Evolutionary conservation across 1,284 basidiomycete species (phyloP), one percentile per base, ranked within the genome.

Genomic region (Stereum hirsutum): DNA sequence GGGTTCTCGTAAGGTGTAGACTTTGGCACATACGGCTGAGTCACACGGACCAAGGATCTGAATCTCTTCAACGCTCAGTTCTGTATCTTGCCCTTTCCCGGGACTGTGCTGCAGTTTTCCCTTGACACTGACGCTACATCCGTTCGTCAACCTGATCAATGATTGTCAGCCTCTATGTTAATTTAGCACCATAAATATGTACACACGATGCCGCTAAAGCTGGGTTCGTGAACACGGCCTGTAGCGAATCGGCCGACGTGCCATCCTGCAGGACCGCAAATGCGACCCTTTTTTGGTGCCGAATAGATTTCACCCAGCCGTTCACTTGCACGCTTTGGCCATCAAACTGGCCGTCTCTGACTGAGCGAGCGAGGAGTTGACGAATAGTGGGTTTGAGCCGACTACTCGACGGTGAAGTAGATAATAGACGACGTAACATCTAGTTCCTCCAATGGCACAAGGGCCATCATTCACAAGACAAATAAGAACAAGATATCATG

Each of bases 181-280:
- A n/a, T n/a, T n/a, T n/a, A n/a, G n/a, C n/a, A n/a, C n/a, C n/a
- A n/a, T n/a, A n/a, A n/a, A n/a, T n/a, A 27, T 5, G 6, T 25
- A 60, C 65, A 49, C 48, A 73, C 73, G 54, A 52, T 54, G 66
- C 66, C 5, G 71, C 61, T 32, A 68, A 56, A 46, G 47, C 59
- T 34, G 57, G 58, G 44, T 78, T 69, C 14, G 68, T 56, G 50
- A 92, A 70, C 4, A 96, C 90, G 1, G 82, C 86, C 60, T 97
- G 93, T 12, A 95, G 55, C 1, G 76, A 77, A 17, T 68, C 61
- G 6, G 69, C 54, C 1, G 74, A 77, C 43, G 83, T 88, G 2
- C 92, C 92, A 61, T 97, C 93, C 40, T 75, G 80, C 43, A 96
- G 61, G 34, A 88, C 81, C 0, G 82, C 83, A 55, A 96, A 96